Conservation (phyloP, 2,329 filamentous ascomycete genomes). For the Magnaporthales sp. region DNA sequence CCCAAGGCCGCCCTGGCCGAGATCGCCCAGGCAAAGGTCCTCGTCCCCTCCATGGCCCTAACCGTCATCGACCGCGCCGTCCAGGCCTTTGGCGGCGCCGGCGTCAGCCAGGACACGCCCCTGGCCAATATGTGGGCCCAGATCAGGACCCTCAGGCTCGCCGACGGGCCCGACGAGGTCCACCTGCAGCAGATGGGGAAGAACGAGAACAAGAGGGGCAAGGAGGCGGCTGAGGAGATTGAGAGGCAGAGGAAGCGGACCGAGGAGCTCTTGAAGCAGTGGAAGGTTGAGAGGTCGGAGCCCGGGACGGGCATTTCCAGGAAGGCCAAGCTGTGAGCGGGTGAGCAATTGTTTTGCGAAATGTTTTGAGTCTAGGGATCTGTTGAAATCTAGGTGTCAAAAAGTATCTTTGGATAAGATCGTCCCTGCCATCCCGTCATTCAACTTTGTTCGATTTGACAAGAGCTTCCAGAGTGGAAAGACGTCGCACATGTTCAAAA, state of each 20-base stretch:
- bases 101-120: slow-evolving; percentile 90
- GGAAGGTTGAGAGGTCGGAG: slow-evolving; percentile 36
- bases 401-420: background rate
- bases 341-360: background rate
- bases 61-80: slow-evolving; percentile 90
- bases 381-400: background rate
- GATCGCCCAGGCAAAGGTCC: slow-evolving; percentile 91
- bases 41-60: slow-evolving; percentile 74
- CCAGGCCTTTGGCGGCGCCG: slow-evolving; percentile 84
- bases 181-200: slow-evolving; percentile 74
- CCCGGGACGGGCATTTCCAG: slow-evolving; percentile 39
- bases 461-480: too few species aligned
- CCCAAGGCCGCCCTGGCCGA: slow-evolving; percentile 87
- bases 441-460: background rate
- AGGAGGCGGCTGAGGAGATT: slow-evolving; percentile 52
- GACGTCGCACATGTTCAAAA: too few species aligned
- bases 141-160: slow-evolving; percentile 74
- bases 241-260: slow-evolving; percentile 56
- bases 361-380: background rate
- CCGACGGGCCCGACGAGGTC: slow-evolving; percentile 95
- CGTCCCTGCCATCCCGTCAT: background rate
- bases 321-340: background rate
- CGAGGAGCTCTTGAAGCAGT: slow-evolving; percentile 55
- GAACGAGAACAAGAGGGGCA: slow-evolving; percentile 68
- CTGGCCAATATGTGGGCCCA: slow-evolving; percentile 75